Conservation (phyloP, 768 basidiomycete genomes). For the Phanerochaete carnosa region DNA sequence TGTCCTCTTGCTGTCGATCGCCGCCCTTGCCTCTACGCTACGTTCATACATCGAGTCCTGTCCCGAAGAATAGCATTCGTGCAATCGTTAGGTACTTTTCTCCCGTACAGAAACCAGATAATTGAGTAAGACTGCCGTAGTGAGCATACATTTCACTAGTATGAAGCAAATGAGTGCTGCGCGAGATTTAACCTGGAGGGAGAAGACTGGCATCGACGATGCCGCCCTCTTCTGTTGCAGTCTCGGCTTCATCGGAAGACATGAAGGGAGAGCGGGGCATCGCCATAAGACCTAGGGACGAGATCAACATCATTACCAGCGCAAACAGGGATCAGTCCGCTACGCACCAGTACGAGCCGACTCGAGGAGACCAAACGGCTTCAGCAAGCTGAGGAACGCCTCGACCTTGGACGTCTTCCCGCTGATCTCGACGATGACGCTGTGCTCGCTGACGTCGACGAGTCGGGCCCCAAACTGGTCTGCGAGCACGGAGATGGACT, state of each 20-base stretch:
- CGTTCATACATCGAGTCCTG: not conserved
- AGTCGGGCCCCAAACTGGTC: slow-evolving; percentile 89
- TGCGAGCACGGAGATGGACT: slow-evolving; percentile 81
- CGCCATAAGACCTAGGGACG: slow-evolving; percentile 80
- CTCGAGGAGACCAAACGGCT: slow-evolving; percentile 95
- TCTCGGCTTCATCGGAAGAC: slow-evolving; percentile 54
- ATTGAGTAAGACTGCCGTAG: too few relatives aligned
- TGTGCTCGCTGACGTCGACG: slow-evolving; percentile 93
- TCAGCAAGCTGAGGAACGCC: slow-evolving; percentile 86
- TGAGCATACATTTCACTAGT: too few relatives aligned
- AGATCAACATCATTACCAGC: not conserved
- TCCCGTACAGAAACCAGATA: not conserved
- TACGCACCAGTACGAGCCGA: slow-evolving; percentile 86
- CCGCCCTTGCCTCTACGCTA: not conserved
- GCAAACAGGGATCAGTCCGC: not conserved
- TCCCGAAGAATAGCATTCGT: not conserved
- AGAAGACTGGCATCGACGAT: slow-evolving; percentile 88
- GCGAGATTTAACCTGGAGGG: slow-evolving; percentile 74
- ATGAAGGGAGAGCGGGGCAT: slow-evolving; percentile 95
- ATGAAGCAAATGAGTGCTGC: not conserved
- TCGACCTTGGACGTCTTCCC: slow-evolving; percentile 91
- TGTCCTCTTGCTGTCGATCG: not conserved
- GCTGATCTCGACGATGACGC: slow-evolving; percentile 91
- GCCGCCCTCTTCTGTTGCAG: slow-evolving; percentile 44
- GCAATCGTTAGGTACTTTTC: slow-evolving; percentile 2